A percentile compares a stretch with the other conserved stretches of the same genome.
Evolutionary conservation across 2,329 filamentous ascomycete species (phyloP).

Genomic region (Fusarium sp.): DNA sequence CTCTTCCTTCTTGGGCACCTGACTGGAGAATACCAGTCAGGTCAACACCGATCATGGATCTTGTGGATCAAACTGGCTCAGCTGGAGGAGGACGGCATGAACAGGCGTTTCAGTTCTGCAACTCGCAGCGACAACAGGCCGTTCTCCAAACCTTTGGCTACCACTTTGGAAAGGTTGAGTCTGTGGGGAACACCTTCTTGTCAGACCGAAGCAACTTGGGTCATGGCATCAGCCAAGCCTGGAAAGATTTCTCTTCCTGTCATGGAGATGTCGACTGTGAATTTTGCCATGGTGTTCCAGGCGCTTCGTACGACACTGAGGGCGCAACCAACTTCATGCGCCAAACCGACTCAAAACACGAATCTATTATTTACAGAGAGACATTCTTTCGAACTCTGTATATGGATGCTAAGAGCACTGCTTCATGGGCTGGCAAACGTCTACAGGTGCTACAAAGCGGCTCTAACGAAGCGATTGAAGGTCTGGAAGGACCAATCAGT

Average conservation of each 20-base stretch:
- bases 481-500: neutral
- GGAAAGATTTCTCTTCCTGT: neutral
- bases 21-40: neutral
- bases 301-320: no score
- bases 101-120: neutral
- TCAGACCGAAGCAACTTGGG: neutral
- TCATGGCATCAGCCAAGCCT: neutral
- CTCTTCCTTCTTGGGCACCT: neutral
- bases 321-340: no score
- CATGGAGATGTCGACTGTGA: neutral
- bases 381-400: neutral
- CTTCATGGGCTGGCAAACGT: neutral
- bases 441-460: neutral
- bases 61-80: neutral
- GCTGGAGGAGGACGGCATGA: neutral
- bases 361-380: neutral
- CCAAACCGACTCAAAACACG: no score
- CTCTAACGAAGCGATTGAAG: neutral
- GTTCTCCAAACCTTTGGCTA: neutral
- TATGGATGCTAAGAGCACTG: neutral
- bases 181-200: neutral
- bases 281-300: no score
- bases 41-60: neutral
- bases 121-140: neutral
- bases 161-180: neutral